Evolutionary conservation across 495 filamentous ascomycete genomes (phyloP), one percentile per base, ranked within the genome.

Genomic region (Paragyromitra xinjiangensis): DNA sequence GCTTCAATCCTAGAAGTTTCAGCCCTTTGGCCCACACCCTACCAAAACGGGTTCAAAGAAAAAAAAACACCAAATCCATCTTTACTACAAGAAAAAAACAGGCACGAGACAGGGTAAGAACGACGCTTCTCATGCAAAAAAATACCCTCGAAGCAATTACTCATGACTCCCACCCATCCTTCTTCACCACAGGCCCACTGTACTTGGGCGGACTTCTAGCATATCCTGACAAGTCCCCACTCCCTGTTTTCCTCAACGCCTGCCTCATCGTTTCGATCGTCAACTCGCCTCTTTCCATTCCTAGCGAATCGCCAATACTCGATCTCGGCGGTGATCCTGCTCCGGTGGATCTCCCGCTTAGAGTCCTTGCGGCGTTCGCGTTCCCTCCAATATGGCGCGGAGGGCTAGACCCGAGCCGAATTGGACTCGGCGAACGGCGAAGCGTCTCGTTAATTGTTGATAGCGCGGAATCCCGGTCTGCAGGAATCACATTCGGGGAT

Each of bases 231-330:
- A 97, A 83, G 82, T 97, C 94, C 22, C 92, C 91, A 84, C 92
- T 95, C 9, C 89, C 92, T 3, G 93, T 95, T 84, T 92, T 90
- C 83, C 91, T 85, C 83, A 95, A 85, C 24, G 94, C 93, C 84
- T 97, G 93, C 62, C 90, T 87, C 94, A 97, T 95, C 8, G 94
- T 97, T 85, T 97, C 93, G 70, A 97, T 90, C 37, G 89, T 91
- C 48, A 97, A 84, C 76, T 96, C 94, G 0, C 92, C 91, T 37
- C 86, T 88, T 58, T 79, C 80, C 64, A 75, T 73, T 6, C 78
- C 78, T 14, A 80, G 65, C 6, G 74, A 77, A 62, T 80, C 78
- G 19, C 77, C 66, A 44, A 70, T 64, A 56, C 58, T 81, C n/a
- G 50, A 51, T 68, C 75, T 69, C 50, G 83, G 78, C 19, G 85